Conservation (phyloP, 768 basidiomycete genomes). For the Rhodotorula sphaerocarpa region DNA sequence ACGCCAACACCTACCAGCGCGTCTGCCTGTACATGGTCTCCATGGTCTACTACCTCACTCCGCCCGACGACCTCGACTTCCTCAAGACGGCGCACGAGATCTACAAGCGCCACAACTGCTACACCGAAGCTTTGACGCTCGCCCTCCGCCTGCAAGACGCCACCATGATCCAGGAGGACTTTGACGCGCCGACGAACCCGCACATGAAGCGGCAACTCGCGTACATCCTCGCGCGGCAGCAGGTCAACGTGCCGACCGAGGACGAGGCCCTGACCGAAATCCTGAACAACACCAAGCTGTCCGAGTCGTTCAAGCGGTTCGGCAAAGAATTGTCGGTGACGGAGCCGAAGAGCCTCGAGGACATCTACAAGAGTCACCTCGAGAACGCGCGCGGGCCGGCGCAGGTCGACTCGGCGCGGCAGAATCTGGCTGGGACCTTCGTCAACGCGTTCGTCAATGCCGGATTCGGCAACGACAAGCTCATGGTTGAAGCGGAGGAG, state of each 20-base stretch:
- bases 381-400: conserved; percentile 75
- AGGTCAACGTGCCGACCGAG: conserved; percentile 71
- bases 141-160: conserved; percentile 76
- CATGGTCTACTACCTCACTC: conserved; percentile 80
- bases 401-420: conserved; percentile 84
- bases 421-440: conserved; percentile 90
- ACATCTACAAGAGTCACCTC: conserved; percentile 93
- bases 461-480: conserved; percentile 95
- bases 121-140: conserved; percentile 81
- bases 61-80: conserved; percentile 86
- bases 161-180: conserved; percentile 73
- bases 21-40: conserved; percentile 96
- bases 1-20: conserved; percentile 74
- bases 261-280: conserved; percentile 78
- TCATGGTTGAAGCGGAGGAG: conserved; percentile 93
- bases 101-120: conserved; percentile 75
- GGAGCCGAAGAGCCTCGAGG: conserved; percentile 85
- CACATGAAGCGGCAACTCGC: conserved; percentile 93
- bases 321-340: conserved; percentile 85
- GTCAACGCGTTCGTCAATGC: conserved; percentile 99
- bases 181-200: conserved; percentile 80
- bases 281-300: conserved; percentile 75
- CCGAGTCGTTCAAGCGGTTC: conserved; percentile 74
- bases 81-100: conserved; percentile 78
- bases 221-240: conserved; percentile 82